Evolutionary conservation across 2,329 filamentous ascomycete species (phyloP), one percentile per base, ranked within the genome.

Genomic region (Sclerotinia spermophila): DNA sequence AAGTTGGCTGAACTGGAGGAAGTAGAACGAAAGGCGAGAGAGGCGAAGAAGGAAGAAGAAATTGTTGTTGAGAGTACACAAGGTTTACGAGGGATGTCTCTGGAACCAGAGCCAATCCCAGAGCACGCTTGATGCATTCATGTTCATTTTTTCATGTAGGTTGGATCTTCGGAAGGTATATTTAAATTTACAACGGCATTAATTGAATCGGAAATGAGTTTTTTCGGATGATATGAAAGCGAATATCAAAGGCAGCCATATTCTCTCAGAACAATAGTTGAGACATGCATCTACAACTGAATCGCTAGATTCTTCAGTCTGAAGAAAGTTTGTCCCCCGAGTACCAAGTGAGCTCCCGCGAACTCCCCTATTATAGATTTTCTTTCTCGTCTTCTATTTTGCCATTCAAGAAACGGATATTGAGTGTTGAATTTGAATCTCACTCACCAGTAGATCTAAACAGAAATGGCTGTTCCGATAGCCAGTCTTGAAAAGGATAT

Each of bases 1-100:
- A 76, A 73, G 40, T 67, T 79, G 64, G 77, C 76, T 72, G 75
- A 72, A 56, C 61, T 80, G 51, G 71, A 74, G 38, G 71, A 75
- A 45, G 71, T 72, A 24, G 77, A 77, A 66, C 66, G 72, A 19
- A 65, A 73, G 59, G 73, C 76, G 13, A 58, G 19, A 67, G 56
- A n/a, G 66, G 68, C 65, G n/a, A 40, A 67, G 21, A 65, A 65
- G 21, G 70, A 72, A 44, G 70, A 73, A 17, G 70, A 69, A 30
- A 27, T 40, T 27, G 38, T 78, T 64, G 72, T 72, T 5, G 71
- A 73, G 17, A 76, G 65, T 51, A 73, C 70, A 30, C 71, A 72
- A 59, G 61, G 64, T n/a, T 38, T 78, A 45, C 74, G 73, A 68
- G 65, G 69, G 17, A 62, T 77, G 45, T 74, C 74, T 61, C 65